These are phyloP conservation scores for Cladosporium velox DNA, from an alignment of 2,329 filamentous ascomycete species.

Conservation along the genomic window DNA sequence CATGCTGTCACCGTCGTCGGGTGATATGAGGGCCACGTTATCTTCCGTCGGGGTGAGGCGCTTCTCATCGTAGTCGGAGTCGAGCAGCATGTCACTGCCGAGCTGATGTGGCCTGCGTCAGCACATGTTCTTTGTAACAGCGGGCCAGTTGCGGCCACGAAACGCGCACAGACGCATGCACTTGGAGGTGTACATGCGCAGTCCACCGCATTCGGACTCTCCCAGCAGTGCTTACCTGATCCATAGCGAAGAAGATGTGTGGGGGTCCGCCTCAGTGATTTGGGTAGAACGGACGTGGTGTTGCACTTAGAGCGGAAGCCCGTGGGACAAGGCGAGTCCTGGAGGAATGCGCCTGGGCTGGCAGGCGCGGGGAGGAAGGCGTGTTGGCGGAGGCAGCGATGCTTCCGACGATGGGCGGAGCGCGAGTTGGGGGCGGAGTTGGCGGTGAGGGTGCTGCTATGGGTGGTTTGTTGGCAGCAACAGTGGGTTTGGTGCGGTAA, in stretches of 20 bases:
- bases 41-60: constrained; percentile 45
- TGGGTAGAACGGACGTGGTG: constrained; percentile 12
- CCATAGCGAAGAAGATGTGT: constrained; percentile 17
- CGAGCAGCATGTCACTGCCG: constrained; percentile 64
- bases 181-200: not conserved
- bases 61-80: constrained; percentile 64
- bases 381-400: not conserved
- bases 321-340: constrained; percentile 8
- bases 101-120: constrained; percentile 45
- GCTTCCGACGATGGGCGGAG: constrained; percentile 2
- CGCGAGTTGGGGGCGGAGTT: not conserved
- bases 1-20: constrained; percentile 58
- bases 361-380: not conserved
- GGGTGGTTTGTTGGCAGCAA: not conserved
- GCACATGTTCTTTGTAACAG: constrained; percentile 21
- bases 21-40: constrained; percentile 62
- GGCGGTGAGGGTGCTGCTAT: not conserved
- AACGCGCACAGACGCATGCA: not conserved
- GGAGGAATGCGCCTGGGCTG: constrained; percentile 13
- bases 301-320: constrained; percentile 10
- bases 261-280: constrained; percentile 6
- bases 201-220: not conserved
- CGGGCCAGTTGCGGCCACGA: not conserved
- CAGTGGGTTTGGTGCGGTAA: not conserved
- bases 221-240: constrained; percentile 20